These are phyloP conservation scores for Macrocystidia cucumis DNA, from an alignment of 1,284 basidiomycete genomes.

Conservation along the genomic window DNA sequence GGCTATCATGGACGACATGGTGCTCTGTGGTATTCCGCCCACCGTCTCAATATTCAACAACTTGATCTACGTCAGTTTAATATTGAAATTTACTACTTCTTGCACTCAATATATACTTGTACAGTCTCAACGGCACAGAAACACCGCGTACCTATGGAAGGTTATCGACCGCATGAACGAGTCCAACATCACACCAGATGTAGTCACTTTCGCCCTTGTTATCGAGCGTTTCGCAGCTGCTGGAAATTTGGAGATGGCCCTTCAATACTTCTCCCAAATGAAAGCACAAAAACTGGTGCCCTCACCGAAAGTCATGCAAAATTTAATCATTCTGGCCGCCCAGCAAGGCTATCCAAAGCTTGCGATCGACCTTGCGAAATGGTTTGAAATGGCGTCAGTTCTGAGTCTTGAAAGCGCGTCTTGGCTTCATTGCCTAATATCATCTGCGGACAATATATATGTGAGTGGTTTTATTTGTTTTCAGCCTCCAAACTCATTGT, in stretches of 20 bases:
- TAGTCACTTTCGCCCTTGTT: conserved; percentile 44
- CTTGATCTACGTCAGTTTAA: conserved; percentile 46
- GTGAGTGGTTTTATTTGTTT: conserved; percentile 33
- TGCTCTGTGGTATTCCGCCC: conserved; percentile 45
- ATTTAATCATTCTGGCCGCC: conserved; percentile 42
- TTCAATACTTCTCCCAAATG: conserved; percentile 51
- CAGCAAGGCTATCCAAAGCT: conserved; percentile 45
- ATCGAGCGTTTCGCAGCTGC: conserved; percentile 37
- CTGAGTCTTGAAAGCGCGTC: conserved; percentile 42
- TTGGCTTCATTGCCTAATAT: conserved; percentile 54
- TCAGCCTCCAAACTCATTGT: conserved; percentile 3
- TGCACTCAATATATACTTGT: conserved; percentile 6
- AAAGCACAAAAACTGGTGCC: conserved; percentile 36
- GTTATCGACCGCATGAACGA: conserved; percentile 39
- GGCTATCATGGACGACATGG: conserved; percentile 72
- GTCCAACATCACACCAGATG: conserved; percentile 37
- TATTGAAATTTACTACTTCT: background rate
- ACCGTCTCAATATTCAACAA: conserved; percentile 54
- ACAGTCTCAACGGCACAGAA: conserved; percentile 29
- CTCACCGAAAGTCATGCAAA: conserved; percentile 37
- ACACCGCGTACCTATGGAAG: conserved; percentile 25
- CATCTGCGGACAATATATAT: conserved; percentile 51
- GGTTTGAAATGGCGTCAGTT: conserved; percentile 48
- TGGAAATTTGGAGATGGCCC: conserved; percentile 54
- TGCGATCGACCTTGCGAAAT: conserved; percentile 58